Conservation (phyloP, 495 filamentous ascomycete species). For the Hypoxylon crocopeplum region DNA sequence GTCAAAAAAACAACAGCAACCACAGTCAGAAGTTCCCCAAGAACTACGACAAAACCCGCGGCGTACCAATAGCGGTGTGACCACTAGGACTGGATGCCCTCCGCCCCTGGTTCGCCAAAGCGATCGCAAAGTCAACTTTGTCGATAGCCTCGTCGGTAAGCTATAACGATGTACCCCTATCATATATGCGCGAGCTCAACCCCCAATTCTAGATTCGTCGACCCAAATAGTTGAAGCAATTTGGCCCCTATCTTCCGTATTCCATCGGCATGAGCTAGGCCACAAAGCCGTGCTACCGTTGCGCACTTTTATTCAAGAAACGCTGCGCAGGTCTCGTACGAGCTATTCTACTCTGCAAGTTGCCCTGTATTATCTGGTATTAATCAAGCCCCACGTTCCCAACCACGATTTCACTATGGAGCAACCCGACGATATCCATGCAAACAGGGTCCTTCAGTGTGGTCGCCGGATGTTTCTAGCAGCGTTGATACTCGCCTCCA, state of each 20-base stretch:
- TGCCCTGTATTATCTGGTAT: constrained; percentile 92
- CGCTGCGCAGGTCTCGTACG: constrained; percentile 88
- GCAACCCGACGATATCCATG: constrained; percentile 75
- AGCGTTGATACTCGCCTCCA: constrained; percentile 90
- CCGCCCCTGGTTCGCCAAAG: constrained; percentile 86
- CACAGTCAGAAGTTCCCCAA: constrained; percentile 61
- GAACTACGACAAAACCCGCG: constrained; percentile 84
- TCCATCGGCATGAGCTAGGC: constrained; percentile 62
- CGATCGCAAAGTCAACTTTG: constrained; percentile 93
- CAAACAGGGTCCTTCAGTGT: constrained; percentile 86
- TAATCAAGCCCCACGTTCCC: constrained; percentile 91
- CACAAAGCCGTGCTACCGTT: constrained; percentile 81
- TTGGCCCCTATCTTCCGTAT: constrained; percentile 81
- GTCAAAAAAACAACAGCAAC: constrained; percentile 30
- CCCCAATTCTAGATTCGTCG: constrained; percentile 78
- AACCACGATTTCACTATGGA: constrained; percentile 83
- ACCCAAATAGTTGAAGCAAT: constrained; percentile 97
- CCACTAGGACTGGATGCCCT: constrained; percentile 69
- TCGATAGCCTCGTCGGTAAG: constrained; percentile 99
- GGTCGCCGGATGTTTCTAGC: constrained; percentile 97
- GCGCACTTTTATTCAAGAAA: constrained; percentile 96
- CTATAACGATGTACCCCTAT: constrained; percentile 31
- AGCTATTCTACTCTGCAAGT: constrained; percentile 98
- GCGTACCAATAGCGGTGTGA: constrained; percentile 65
- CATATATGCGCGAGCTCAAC: constrained; percentile 37